phyloP scores from a whole-genome alignment of 1,139 yeast genomes.

The Candida buenavistaensis region DNA sequence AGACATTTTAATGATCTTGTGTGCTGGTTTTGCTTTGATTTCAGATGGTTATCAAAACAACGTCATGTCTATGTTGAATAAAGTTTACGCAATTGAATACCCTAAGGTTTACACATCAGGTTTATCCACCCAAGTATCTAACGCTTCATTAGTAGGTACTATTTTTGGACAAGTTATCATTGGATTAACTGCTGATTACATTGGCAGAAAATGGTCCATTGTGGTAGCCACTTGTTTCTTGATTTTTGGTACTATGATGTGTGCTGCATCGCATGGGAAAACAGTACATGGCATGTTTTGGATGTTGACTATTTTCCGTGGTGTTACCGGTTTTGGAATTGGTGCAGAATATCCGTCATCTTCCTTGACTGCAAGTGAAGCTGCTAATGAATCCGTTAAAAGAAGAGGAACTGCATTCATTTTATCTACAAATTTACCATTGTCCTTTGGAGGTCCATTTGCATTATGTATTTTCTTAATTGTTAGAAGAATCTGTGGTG shows the following conservation, averaged over 20 bases:
- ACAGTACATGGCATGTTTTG: slow-evolving; percentile 54
- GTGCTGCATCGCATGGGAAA: slow-evolving; percentile 51
- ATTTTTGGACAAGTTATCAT: slow-evolving; percentile 49
- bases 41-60: slow-evolving; percentile 57
- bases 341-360: slow-evolving; percentile 80
- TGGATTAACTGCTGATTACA: slow-evolving; percentile 46
- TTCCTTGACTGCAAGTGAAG: slow-evolving; percentile 68
- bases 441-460: slow-evolving; percentile 76
- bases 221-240: slow-evolving; percentile 45
- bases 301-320: slow-evolving; percentile 70
- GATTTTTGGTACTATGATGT: slow-evolving; percentile 44
- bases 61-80: slow-evolving; percentile 48
- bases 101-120: slow-evolving; percentile 32
- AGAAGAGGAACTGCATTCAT: slow-evolving; percentile 66
- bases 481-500: slow-evolving; percentile 57
- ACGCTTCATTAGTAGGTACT: slow-evolving; percentile 51
- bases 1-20: slow-evolving; percentile 38
- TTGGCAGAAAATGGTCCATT: slow-evolving; percentile 50
- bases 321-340: slow-evolving; percentile 71
- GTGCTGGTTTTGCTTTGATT: slow-evolving; percentile 53
- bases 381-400: slow-evolving; percentile 63
- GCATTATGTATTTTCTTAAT: slow-evolving; percentile 67
- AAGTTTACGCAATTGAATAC: slow-evolving; percentile 32
- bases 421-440: slow-evolving; percentile 69
- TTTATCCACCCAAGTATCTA: slow-evolving; percentile 49